Percentiles rank a stretch among this genome's conserved stretches.
Evolutionary conservation across 495 filamentous ascomycete genomes (phyloP).

Genomic region (Tuber aestivum): DNA sequence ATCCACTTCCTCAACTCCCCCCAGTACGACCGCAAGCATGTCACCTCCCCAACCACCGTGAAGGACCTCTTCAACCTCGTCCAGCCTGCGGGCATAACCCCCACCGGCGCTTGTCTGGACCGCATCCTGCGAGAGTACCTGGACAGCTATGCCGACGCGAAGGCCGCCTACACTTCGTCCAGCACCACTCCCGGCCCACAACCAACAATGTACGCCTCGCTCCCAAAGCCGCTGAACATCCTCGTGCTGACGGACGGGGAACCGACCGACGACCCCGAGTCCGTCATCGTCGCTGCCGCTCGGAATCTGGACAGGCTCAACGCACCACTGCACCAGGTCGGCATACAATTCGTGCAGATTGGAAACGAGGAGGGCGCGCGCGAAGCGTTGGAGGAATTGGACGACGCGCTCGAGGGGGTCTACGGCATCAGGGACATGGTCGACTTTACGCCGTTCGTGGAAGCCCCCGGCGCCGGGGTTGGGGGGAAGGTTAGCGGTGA

Average conservation of each 20-base stretch:
- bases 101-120: conserved; percentile 66
- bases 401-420: conserved; percentile 62
- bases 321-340: conserved; percentile 78
- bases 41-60: conserved; percentile 45
- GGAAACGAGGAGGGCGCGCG: conserved; percentile 64
- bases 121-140: conserved; percentile 71
- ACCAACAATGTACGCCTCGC: conserved; percentile 7
- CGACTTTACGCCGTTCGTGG: conserved; percentile 56
- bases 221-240: conserved; percentile 74
- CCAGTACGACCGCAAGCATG: conserved; percentile 20
- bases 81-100: conserved; percentile 61
- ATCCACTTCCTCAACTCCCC: conserved; percentile 81
- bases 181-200: neutral
- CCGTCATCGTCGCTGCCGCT: conserved; percentile 61
- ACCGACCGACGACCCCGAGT: conserved; percentile 74
- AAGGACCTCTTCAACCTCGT: conserved; percentile 62
- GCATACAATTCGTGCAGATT: conserved; percentile 96
- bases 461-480: conserved; percentile 10
- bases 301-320: conserved; percentile 63
- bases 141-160: conserved; percentile 28
- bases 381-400: conserved; percentile 63
- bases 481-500: conserved; percentile 25
- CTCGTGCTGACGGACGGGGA: conserved; percentile 90
- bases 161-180: conserved; percentile 12
- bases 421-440: conserved; percentile 76